A percentile compares a stretch with the other conserved stretches of the same genome.
Conservation (phyloP, 805 yeast genomes). For the Candida schatavii region DNA sequence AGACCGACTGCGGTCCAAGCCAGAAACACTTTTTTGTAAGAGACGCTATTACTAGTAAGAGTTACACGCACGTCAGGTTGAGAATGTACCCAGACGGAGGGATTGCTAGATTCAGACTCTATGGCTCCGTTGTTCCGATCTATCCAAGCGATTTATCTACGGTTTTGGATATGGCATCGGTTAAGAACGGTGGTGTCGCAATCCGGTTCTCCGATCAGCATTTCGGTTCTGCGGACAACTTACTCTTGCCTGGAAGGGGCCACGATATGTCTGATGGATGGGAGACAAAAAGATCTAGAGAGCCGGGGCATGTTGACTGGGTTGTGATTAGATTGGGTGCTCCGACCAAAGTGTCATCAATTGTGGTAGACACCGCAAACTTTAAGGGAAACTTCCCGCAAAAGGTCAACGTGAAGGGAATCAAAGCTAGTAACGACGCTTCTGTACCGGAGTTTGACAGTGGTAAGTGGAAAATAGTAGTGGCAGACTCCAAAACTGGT, state of each 20-base stretch:
- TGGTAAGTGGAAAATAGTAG: slow-evolving; percentile 60
- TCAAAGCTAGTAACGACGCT: slow-evolving; percentile 26
- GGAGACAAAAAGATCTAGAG: slow-evolving; percentile 92
- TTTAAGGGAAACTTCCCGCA: slow-evolving; percentile 96
- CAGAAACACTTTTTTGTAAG: slow-evolving; percentile 82
- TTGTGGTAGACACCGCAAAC: slow-evolving; percentile 88
- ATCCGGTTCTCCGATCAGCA: slow-evolving; percentile 85
- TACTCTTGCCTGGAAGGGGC: slow-evolving; percentile 91
- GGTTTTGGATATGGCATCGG: slow-evolving; percentile 74
- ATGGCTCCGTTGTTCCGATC: slow-evolving; percentile 80
- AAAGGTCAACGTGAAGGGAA: slow-evolving; percentile 64
- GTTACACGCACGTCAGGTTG: slow-evolving; percentile 77
- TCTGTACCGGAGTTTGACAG: slow-evolving; percentile 43
- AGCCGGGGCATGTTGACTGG: slow-evolving; percentile 87
- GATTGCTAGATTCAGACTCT: slow-evolving; percentile 88
- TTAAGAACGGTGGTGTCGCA: slow-evolving; percentile 85
- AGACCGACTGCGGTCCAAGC: slow-evolving; percentile 83
- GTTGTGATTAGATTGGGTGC: slow-evolving; percentile 79
- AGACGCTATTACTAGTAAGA: slow-evolving; percentile 50
- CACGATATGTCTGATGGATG: slow-evolving; percentile 97
- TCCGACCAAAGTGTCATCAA: slow-evolving; percentile 49
- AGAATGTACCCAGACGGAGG: slow-evolving; percentile 99
- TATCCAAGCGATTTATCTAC: slow-evolving; percentile 46
- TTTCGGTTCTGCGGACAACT: slow-evolving; percentile 87
- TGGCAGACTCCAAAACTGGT: slow-evolving; percentile 68